phyloP scores from a whole-genome alignment of 345 rosid genomes.

The Kernera saxatilis region DNA sequence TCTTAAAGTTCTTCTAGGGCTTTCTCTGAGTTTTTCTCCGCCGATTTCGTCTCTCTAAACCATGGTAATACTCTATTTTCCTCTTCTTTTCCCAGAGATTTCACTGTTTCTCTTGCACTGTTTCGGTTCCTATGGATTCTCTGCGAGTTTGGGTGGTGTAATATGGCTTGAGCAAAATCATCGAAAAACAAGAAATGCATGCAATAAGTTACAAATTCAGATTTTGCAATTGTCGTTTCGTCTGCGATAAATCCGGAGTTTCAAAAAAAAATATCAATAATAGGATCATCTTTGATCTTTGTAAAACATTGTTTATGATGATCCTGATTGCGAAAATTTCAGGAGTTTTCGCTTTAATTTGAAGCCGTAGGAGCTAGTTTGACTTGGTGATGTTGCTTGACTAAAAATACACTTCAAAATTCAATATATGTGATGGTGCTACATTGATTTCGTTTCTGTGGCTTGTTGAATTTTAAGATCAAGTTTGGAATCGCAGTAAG shows the following conservation, averaged over 20 bases:
- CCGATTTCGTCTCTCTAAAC: conserved; percentile 5
- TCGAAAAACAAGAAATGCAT: background rate
- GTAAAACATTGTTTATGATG: background rate
- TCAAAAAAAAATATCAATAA: too few relatives aligned
- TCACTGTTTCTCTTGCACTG: background rate
- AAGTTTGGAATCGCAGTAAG: background rate
- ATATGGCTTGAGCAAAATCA: background rate
- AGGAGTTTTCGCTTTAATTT: background rate
- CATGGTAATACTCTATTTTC: conserved; percentile 2
- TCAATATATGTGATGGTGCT: background rate
- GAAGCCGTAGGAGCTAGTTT: background rate
- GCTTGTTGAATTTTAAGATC: background rate
- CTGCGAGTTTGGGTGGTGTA: background rate
- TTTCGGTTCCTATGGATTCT: background rate
- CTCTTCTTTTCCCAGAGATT: background rate
- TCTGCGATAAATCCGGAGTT: background rate
- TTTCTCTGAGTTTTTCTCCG: background rate
- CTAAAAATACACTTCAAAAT: background rate
- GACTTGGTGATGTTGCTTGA: background rate
- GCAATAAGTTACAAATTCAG: background rate
- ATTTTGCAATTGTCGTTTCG: background rate
- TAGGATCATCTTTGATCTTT: background rate
- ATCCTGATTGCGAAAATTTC: background rate
- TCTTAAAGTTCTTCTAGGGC: background rate
- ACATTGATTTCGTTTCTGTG: background rate